phyloP scores from a whole-genome alignment of 805 yeast genomes.

The Wickerhamomyces xylosicus region DNA sequence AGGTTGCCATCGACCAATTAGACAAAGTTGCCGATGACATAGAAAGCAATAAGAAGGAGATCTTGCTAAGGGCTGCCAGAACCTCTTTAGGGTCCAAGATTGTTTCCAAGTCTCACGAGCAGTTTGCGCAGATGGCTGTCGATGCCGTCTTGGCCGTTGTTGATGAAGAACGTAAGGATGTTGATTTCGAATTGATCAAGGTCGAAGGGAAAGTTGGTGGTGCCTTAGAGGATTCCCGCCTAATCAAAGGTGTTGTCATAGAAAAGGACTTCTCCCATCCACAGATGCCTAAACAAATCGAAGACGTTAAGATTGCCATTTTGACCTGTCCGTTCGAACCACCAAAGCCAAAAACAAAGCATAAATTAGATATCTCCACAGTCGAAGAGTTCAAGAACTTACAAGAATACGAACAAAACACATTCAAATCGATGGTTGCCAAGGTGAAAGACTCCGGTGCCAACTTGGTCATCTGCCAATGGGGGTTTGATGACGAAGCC shows the following conservation, averaged over 20 bases:
- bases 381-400: conserved; percentile 89
- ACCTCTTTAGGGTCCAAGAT: conserved; percentile 94
- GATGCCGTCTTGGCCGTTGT: conserved; percentile 91
- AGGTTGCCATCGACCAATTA: conserved; percentile 70
- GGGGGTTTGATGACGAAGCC: conserved; percentile 99
- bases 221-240: conserved; percentile 69
- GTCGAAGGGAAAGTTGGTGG: conserved; percentile 97
- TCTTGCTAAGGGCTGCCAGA: conserved; percentile 82
- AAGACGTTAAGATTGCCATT: conserved; percentile 83
- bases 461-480: conserved; percentile 92
- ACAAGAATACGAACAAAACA: conserved; percentile 86
- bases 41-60: conserved; percentile 25
- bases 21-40: conserved; percentile 68
- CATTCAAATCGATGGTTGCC: conserved; percentile 84
- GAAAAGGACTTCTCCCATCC: conserved; percentile 98
- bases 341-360: conserved; percentile 98
- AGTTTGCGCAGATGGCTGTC: conserved; percentile 94
- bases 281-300: conserved; percentile 83
- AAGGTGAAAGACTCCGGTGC: conserved; percentile 86
- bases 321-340: conserved; percentile 99
- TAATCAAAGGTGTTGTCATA: conserved; percentile 84
- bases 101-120: conserved; percentile 87
- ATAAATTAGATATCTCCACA: conserved; percentile 84
- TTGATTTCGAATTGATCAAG: conserved; percentile 92
- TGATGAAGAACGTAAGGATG: conserved; percentile 86